Conservation (phyloP, 2,329 filamentous ascomycete genomes). For the Colletotrichum sublineola region DNA sequence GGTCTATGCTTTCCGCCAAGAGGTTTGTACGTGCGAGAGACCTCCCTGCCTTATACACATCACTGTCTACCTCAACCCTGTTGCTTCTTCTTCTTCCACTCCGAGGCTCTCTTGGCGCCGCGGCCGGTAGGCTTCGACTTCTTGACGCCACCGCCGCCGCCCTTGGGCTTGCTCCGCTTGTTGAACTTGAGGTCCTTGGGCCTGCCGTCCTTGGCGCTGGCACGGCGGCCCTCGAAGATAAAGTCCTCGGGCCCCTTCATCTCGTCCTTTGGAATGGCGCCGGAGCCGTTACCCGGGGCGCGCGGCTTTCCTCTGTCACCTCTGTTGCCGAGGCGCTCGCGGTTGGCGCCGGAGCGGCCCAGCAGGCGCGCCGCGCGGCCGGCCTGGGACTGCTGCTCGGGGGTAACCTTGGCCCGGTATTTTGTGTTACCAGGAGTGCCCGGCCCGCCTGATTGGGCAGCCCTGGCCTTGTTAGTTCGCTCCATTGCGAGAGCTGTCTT, state of each 20-base stretch:
- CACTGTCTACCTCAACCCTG: conserved; percentile 28
- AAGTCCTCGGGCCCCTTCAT: conserved; percentile 76
- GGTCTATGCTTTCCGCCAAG: conserved; percentile 3
- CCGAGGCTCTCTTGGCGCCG: conserved; percentile 55
- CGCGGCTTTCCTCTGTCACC: conserved; percentile 44
- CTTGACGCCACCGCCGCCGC: conserved; percentile 53
- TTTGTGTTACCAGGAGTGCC: conserved; percentile 54
- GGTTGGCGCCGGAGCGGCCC: conserved; percentile 74
- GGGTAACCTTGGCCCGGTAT: conserved; percentile 79
- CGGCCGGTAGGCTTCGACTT: conserved; percentile 56
- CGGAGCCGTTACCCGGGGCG: conserved; percentile 43
- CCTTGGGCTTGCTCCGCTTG: conserved; percentile 65
- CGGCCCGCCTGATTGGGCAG: conserved; percentile 41
- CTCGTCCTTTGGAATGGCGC: conserved; percentile 44
- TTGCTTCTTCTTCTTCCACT: conserved; percentile 64
- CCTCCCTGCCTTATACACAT: neutral
- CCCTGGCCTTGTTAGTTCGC: conserved; percentile 58
- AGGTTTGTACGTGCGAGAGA: conserved; percentile 10
- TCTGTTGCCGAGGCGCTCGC: conserved; percentile 49
- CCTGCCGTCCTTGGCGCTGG: conserved; percentile 74
- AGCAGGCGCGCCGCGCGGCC: conserved; percentile 83
- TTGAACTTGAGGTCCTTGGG: conserved; percentile 73
- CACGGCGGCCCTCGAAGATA: conserved; percentile 86
- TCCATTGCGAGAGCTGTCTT: conserved; percentile 69
- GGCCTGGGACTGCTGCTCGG: conserved; percentile 76